These are phyloP conservation scores for Berberis vulgaris DNA, from an alignment of 164 flowering plant species.

Conservation along the genomic window DNA sequence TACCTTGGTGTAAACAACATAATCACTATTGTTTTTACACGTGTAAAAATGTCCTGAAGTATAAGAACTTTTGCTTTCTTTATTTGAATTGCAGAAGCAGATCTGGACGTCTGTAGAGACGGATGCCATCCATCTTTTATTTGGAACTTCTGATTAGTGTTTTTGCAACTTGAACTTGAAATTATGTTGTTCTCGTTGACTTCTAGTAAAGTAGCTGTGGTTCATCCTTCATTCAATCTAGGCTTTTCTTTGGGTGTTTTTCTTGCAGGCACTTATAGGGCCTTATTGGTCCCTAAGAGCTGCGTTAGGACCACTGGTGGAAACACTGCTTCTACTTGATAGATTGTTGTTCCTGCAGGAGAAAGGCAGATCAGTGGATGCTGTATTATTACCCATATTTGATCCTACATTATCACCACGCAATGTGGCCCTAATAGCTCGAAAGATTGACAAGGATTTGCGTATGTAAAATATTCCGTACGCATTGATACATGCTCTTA, in stretches of 20 bases:
- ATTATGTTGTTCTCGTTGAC: too few species aligned
- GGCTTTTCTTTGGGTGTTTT: background rate
- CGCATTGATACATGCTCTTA: too few species aligned
- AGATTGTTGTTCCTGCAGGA: conserved; percentile 82
- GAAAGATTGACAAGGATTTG: conserved; percentile 9
- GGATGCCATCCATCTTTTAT: too few species aligned
- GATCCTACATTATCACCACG: conserved; percentile 82
- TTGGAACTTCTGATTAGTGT: too few species aligned
- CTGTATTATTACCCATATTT: conserved; percentile 57
- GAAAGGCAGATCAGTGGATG: conserved; percentile 40
- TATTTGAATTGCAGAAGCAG: too few species aligned
- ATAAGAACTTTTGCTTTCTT: too few species aligned
- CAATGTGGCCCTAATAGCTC: conserved; percentile 73
- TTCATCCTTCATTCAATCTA: background rate
- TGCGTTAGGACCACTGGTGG: conserved; percentile 73
- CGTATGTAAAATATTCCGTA: too few species aligned
- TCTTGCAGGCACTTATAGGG: conserved; percentile 62
- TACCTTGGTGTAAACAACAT: too few species aligned
- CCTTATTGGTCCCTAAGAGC: conserved; percentile 89
- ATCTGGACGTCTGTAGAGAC: too few species aligned
- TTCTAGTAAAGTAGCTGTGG: background rate
- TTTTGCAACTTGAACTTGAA: too few species aligned
- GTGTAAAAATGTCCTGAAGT: too few species aligned
- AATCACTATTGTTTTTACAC: too few species aligned
- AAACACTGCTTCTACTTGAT: conserved; percentile 80